These are phyloP conservation scores for Leishmania gerbilli DNA, from an alignment of 208 protist genomes.

Conservation along the genomic window DNA sequence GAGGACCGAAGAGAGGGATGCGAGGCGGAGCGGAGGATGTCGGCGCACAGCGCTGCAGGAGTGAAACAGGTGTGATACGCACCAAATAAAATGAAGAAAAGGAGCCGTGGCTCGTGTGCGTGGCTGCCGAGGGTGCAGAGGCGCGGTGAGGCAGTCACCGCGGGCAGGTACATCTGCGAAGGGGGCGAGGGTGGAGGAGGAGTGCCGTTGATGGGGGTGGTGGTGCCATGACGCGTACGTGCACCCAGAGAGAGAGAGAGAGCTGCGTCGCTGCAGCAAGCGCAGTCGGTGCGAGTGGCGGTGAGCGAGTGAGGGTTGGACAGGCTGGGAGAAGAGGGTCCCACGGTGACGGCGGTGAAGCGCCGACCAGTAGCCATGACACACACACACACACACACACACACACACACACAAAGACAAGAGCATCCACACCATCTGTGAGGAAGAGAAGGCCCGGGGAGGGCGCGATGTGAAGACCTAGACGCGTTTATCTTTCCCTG, in stretches of 20 bases:
- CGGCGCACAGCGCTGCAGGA: not conserved
- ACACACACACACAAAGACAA: not conserved
- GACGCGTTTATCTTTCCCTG: no score
- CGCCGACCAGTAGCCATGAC: not conserved
- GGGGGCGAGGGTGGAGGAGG: not conserved
- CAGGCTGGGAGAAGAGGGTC: not conserved
- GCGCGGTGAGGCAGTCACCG: not conserved
- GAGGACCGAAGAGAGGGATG: not conserved
- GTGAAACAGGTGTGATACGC: not conserved
- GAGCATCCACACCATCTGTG: not conserved
- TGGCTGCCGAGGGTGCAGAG: not conserved
- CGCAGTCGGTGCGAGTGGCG: not conserved
- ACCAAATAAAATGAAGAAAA: no score
- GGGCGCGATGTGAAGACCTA: no score
- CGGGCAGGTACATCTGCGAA: not conserved
- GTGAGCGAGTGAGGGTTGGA: not conserved
- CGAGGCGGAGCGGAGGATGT: not conserved
- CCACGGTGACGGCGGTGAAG: not conserved
- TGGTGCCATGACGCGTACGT: not conserved
- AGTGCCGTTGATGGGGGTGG: not conserved
- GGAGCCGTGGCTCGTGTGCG: not conserved
- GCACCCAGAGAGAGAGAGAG: not conserved
- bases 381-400: conserved; percentile 3
- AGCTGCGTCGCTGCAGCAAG: not conserved
- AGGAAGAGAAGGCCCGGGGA: not conserved